These are phyloP conservation scores for Juglanconis sp. DNA, from an alignment of 2,329 filamentous ascomycete genomes.

Conservation along the genomic window DNA sequence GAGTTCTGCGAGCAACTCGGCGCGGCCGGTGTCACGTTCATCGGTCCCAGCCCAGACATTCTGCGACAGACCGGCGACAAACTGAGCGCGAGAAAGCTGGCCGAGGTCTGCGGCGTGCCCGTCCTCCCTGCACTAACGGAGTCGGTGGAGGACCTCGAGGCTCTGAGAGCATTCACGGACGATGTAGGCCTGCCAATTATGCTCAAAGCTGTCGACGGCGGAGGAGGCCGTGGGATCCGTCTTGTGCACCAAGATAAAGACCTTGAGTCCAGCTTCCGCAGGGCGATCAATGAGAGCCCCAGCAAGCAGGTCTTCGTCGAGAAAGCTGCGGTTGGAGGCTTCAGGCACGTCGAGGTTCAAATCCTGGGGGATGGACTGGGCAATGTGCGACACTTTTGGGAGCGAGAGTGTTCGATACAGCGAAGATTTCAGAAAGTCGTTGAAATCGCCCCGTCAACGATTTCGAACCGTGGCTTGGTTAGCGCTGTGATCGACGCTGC, in stretches of 20 bases:
- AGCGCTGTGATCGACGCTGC: conserved; percentile 8
- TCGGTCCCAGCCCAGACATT: conserved; percentile 6
- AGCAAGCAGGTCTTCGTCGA: conserved; percentile 36
- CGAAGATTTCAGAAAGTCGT: conserved; percentile 60
- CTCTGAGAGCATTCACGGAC: background rate
- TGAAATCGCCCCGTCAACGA: conserved; percentile 54
- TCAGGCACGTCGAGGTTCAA: conserved; percentile 60
- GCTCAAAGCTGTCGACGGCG: conserved; percentile 62
- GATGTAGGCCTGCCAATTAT: conserved; percentile 7
- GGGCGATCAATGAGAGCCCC: conserved; percentile 56
- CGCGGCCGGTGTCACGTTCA: conserved; percentile 2
- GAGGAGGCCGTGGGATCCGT: conserved; percentile 59
- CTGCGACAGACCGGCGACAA: conserved; percentile 9
- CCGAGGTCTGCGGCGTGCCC: conserved; percentile 1
- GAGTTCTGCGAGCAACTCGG: conserved; percentile 5
- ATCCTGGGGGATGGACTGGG: conserved; percentile 55
- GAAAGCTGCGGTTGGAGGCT: conserved; percentile 24
- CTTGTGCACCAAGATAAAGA: conserved; percentile 43
- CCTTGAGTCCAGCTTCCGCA: conserved; percentile 42
- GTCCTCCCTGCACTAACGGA: background rate
- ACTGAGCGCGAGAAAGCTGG: conserved; percentile 11
- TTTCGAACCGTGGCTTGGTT: conserved; percentile 43
- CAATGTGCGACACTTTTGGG: conserved; percentile 53
- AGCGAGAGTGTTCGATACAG: conserved; percentile 60
- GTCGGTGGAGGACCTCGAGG: background rate